Conservation (phyloP, 1,139 yeast genomes). For the Kodamaea sp. region DNA sequence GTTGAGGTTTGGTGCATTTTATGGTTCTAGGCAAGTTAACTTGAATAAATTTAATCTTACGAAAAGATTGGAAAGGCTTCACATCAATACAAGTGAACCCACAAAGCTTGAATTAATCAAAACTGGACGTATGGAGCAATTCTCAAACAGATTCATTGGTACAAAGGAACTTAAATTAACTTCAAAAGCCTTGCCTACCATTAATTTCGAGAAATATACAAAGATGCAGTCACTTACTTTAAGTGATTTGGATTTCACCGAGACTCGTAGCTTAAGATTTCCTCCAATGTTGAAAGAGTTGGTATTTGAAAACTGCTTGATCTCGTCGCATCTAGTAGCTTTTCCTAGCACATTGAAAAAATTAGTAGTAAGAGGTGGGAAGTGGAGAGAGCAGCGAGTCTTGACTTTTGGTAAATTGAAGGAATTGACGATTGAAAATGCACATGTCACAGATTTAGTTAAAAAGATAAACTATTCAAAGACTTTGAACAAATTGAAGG, state of each 20-base stretch:
- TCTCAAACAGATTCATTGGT: constrained; percentile 9
- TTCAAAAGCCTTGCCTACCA: constrained; percentile 7
- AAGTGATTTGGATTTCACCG: constrained; percentile 9
- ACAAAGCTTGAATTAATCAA: constrained; percentile 8
- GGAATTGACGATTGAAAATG: constrained; percentile 10
- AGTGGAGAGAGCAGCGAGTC: constrained; percentile 12
- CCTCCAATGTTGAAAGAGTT: constrained; percentile 10
- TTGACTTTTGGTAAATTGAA: constrained; percentile 8
- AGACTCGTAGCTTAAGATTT: constrained; percentile 11
- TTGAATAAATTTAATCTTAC: constrained; percentile 13
- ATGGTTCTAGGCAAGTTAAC: constrained; percentile 8
- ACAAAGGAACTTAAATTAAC: constrained; percentile 10
- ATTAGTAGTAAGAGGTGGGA: constrained; percentile 10
- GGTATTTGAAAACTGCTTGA: constrained; percentile 11
- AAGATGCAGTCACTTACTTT: constrained; percentile 10
- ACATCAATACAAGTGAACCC: constrained; percentile 4
- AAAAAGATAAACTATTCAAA: constrained; percentile 8
- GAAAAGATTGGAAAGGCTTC: constrained; percentile 11
- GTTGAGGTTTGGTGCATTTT: constrained; percentile 9
- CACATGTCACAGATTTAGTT: constrained; percentile 7
- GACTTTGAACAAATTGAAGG: constrained; percentile 6
- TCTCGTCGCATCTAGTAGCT: constrained; percentile 12
- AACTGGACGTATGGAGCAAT: constrained; percentile 11
- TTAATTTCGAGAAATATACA: constrained; percentile 10
- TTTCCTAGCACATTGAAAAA: constrained; percentile 11